phyloP scores from a whole-genome alignment of 306 rosid species.

The Malus asiatica region DNA sequence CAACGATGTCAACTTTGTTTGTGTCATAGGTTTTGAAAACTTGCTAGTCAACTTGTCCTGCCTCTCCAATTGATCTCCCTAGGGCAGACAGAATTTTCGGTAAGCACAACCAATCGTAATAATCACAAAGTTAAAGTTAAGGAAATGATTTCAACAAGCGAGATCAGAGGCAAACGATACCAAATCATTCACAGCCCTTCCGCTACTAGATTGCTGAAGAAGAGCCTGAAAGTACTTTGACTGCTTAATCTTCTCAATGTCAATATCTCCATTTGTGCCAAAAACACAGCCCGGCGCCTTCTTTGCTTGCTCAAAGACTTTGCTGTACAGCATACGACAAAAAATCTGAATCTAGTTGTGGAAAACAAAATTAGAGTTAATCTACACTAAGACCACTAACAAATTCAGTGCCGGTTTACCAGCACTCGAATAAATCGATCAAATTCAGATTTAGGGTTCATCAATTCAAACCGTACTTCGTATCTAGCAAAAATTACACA shows the following conservation, averaged over 20 bases:
- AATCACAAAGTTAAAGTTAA: not conserved
- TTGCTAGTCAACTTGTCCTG: slow-evolving; percentile 28
- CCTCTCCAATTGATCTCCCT: slow-evolving; percentile 47
- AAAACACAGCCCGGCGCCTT: slow-evolving; percentile 51
- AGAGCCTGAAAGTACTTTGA: slow-evolving; percentile 67
- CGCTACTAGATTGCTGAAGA: slow-evolving; percentile 39
- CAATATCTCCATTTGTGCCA: slow-evolving; percentile 49
- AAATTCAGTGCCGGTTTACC: not conserved
- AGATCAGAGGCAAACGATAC: slow-evolving; percentile 25
- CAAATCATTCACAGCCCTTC: slow-evolving; percentile 30
- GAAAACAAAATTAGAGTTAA: not conserved
- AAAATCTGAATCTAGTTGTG: not conserved
- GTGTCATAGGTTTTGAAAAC: slow-evolving; percentile 36
- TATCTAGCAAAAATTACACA: not conserved
- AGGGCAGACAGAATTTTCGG: not conserved
- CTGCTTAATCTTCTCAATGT: slow-evolving; percentile 61
- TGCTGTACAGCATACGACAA: slow-evolving; percentile 31
- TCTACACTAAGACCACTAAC: not conserved
- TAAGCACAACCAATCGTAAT: not conserved
- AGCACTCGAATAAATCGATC: not conserved
- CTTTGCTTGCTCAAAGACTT: slow-evolving; percentile 79
- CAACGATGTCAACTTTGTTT: slow-evolving; percentile 45
- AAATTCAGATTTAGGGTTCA: not conserved
- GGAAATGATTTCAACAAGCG: not conserved
- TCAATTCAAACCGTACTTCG: not conserved